phyloP scores from a whole-genome alignment of 2,329 filamentous ascomycete species.

The Scortechinia acanthostroma region DNA sequence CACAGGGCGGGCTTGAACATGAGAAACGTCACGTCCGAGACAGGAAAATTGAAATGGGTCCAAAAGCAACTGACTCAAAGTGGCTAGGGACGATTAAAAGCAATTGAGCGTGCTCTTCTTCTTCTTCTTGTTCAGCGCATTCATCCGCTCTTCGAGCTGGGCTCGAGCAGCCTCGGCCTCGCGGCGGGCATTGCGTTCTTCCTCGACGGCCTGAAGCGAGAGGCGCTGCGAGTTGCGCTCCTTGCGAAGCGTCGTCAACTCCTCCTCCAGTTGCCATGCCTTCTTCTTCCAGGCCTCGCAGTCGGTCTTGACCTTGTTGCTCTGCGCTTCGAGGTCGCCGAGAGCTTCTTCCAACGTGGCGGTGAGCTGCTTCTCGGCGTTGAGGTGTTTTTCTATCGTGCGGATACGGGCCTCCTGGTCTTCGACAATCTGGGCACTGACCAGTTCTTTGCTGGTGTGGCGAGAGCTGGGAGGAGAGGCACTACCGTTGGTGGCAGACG shows the following conservation, averaged over 20 bases:
- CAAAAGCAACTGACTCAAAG: too few species aligned
- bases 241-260: slow-evolving; percentile 53
- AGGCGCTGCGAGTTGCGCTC: slow-evolving; percentile 40
- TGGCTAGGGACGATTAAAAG: too few species aligned
- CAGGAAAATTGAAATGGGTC: too few species aligned
- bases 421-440: slow-evolving; percentile 73
- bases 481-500: slow-evolving; percentile 38
- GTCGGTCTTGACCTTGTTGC: slow-evolving; percentile 84
- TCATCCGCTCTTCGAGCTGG: slow-evolving; percentile 91
- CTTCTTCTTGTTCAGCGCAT: slow-evolving; percentile 85
- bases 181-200: slow-evolving; percentile 86
- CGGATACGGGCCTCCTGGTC: slow-evolving; percentile 92
- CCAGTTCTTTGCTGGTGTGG: slow-evolving; percentile 75
- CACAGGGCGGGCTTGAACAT: too few species aligned
- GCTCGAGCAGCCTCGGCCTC: slow-evolving; percentile 83
- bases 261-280: slow-evolving; percentile 66
- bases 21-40: too few species aligned
- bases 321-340: slow-evolving; percentile 84
- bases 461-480: too few species aligned
- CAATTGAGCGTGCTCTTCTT: slow-evolving; percentile 94
- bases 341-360: slow-evolving; percentile 91
- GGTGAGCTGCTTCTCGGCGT: slow-evolving; percentile 92
- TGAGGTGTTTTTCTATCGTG: slow-evolving; percentile 92
- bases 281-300: slow-evolving; percentile 87
- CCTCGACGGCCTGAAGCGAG: slow-evolving; percentile 85